Percentiles rank a stretch among this genome's conserved stretches.
These are phyloP conservation scores for Prunus davidiana DNA, from an alignment of 306 rosid species.

Conservation along the genomic window DNA sequence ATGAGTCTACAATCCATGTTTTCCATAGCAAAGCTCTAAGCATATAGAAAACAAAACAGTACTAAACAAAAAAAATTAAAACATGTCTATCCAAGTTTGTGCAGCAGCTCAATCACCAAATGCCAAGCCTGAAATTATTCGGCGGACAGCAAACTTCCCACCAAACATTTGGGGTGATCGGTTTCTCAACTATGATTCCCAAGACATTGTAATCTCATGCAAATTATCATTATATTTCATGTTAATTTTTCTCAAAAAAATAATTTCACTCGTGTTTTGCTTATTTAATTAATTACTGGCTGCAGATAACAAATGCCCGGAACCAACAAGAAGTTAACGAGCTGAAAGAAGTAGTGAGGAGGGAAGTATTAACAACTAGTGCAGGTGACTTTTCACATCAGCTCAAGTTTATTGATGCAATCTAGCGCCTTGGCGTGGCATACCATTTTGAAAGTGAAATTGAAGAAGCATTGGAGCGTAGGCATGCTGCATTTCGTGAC, in stretches of 20 bases:
- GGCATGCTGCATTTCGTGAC: too few relatives aligned
- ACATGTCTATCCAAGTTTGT: neutral
- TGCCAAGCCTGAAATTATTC: neutral
- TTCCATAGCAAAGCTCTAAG: neutral
- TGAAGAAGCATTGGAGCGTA: too few relatives aligned
- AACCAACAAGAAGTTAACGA: neutral
- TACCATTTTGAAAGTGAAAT: too few relatives aligned
- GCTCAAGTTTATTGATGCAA: too few relatives aligned
- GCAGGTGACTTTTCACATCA: too few relatives aligned
- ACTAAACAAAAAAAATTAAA: neutral
- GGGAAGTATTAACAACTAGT: too few relatives aligned
- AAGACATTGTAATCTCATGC: neutral
- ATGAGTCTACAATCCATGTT: neutral
- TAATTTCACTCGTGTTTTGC: neutral
- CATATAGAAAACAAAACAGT: too few relatives aligned
- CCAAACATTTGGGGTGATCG: slow-evolving; percentile 31
- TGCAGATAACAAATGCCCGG: neutral
- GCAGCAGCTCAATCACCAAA: neutral
- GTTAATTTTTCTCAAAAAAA: neutral
- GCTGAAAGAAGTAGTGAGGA: too few relatives aligned
- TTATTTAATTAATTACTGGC: neutral
- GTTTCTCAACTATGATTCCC: neutral
- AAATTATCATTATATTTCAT: neutral
- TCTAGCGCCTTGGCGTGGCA: too few relatives aligned
- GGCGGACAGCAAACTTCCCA: slow-evolving; percentile 12